Percentiles rank a stretch among this genome's conserved stretches.
phyloP scores from a whole-genome alignment of 768 basidiomycete genomes.

The Calvatia gigantea region DNA sequence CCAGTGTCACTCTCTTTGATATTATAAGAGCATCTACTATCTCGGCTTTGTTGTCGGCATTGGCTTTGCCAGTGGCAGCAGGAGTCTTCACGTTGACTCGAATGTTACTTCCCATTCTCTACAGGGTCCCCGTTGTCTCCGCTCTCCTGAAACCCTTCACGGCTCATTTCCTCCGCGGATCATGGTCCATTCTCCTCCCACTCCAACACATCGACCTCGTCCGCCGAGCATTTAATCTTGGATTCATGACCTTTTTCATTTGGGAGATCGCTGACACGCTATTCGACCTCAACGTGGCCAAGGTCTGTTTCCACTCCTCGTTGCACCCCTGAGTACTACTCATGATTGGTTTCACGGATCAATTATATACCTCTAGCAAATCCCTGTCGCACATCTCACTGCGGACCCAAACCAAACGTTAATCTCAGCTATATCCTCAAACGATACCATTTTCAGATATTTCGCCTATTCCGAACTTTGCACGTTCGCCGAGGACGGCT shows the following conservation, averaged over 20 bases:
- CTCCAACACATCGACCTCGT: constrained; percentile 43
- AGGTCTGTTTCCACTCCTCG: constrained; percentile 50
- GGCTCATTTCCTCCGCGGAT: constrained; percentile 57
- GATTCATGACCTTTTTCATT: constrained; percentile 43
- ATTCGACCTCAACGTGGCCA: constrained; percentile 57
- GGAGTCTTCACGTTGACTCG: constrained; percentile 46
- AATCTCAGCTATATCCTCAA: constrained; percentile 61
- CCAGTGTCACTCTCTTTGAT: constrained; percentile 14
- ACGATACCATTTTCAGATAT: constrained; percentile 49
- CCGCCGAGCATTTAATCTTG: constrained; percentile 46
- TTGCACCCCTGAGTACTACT: too few species aligned
- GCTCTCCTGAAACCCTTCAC: constrained; percentile 55
- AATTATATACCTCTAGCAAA: constrained; percentile 42
- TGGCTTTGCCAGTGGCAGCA: constrained; percentile 35
- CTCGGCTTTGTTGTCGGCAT: constrained; percentile 35
- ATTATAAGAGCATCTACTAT: constrained; percentile 32
- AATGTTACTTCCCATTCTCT: constrained; percentile 47
- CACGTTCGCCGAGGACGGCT: constrained; percentile 42
- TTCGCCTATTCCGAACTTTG: constrained; percentile 67
- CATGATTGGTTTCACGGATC: not conserved
- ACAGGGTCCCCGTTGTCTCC: constrained; percentile 51
- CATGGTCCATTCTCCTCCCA: constrained; percentile 52
- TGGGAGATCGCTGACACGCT: constrained; percentile 66
- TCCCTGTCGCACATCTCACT: constrained; percentile 39
- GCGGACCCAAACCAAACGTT: constrained; percentile 53